Base-by-base conservation (phyloP, 83 land plant species). In the Picea abies region DNA sequence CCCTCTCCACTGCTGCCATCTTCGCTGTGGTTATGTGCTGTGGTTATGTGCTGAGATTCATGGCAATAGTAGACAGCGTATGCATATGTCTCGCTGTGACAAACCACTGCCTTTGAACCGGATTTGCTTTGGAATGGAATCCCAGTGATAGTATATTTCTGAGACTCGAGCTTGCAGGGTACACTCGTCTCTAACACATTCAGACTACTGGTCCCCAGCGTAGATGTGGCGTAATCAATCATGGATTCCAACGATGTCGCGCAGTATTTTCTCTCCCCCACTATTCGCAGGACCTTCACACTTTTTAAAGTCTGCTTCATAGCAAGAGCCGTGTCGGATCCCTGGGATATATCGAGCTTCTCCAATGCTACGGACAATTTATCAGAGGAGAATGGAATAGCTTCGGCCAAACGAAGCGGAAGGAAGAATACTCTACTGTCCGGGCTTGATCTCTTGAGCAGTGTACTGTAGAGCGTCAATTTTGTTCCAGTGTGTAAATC, bases 51-150 rank as follows among this genome's bases (percentile, higher is more conserved):
- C 1, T 80, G 22, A 2, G 85, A 52, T 44, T 56, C 16, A 60
- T 90, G 90, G 84, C 90, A 90, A 32, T 71, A 81, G 60, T 84
- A 90, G 44, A 90, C 90, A 7, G 84, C 88, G 37, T 90, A 90
- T 25, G 83, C 37, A 60, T 88, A 90, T 22, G 62, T 39, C 41
- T 80, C 79, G 63, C 72, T 76, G 81, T 90, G 92, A 80, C 90
- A 88, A n/a, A 68, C 78, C 62, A 85, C 87, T 20, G 0, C 0
- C 20, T 2, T 9, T 49, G 60, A 56, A 47, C 60, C 9, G 0
- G 61, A 25, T 20, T 44, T 44, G 20, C 20, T 69, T 35, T 69
- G 20, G 11, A 69, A 69, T 5, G 63, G 63, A 61, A 61, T 19
- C 16, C 20, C 3, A 3, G 63, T 61, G 20, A 61, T 61, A 3